Conservation (phyloP, 192 early-diverging fungal species). For the Coemansia sp. region DNA sequence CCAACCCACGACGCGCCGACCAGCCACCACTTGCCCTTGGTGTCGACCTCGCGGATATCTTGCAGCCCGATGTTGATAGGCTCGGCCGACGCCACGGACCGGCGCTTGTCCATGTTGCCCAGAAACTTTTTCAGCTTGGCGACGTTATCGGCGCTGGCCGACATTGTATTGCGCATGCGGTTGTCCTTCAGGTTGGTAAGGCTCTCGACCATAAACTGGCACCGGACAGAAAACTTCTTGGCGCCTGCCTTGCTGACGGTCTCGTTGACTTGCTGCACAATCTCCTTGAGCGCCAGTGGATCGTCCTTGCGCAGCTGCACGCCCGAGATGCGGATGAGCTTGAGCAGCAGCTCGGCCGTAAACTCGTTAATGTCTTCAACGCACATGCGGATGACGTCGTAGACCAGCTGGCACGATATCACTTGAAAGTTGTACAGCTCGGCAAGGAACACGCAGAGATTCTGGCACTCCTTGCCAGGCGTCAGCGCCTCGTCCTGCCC, state of each 20-base stretch:
- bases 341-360: constrained; percentile 88
- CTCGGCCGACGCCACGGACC: constrained; percentile 59
- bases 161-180: constrained; percentile 68
- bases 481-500: constrained; percentile 29
- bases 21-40: constrained; percentile 98
- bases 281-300: constrained; percentile 88
- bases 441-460: constrained; percentile 78
- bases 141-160: constrained; percentile 66
- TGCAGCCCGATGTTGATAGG: constrained; percentile 81
- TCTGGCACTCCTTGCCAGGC: constrained; percentile 74
- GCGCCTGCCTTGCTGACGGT: constrained; percentile 28
- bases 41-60: constrained; percentile 81
- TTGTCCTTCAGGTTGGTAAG: constrained; percentile 93
- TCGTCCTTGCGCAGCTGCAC: constrained; percentile 90
- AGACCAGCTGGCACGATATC: constrained; percentile 82
- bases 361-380: constrained; percentile 75
- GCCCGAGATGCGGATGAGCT: constrained; percentile 71
- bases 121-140: constrained; percentile 81
- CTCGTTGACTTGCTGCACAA: constrained; percentile 63
- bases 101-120: constrained; percentile 62
- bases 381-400: constrained; percentile 80
- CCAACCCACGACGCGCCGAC: constrained; percentile 94
- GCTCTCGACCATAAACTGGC: constrained; percentile 96
- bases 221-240: constrained; percentile 58
- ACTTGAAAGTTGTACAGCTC: constrained; percentile 93